Evolutionary conservation across 2,329 filamentous ascomycete genomes (phyloP).

Genomic region (Cladosporium sp.): DNA sequence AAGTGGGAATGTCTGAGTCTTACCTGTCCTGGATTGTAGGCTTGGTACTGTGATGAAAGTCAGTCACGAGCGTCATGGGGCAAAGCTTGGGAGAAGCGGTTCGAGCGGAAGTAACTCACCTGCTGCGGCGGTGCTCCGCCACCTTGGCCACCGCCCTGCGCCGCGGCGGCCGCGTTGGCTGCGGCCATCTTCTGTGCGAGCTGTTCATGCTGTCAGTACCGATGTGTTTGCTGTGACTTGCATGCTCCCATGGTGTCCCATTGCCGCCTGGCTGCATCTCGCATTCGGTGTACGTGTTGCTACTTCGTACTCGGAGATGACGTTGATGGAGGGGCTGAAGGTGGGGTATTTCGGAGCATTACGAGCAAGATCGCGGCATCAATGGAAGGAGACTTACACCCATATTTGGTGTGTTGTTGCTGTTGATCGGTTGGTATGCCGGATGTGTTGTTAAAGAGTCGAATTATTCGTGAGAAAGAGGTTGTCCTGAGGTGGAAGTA

Average conservation of each 20-base stretch:
- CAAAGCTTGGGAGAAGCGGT: slow-evolving; percentile 34
- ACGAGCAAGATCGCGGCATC: background rate
- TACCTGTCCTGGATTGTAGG: slow-evolving; percentile 35
- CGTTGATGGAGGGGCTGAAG: slow-evolving; percentile 6
- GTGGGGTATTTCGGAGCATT: background rate
- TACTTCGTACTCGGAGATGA: slow-evolving; percentile 1
- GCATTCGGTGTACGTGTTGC: background rate
- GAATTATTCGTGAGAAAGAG: background rate
- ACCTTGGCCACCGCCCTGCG: slow-evolving; percentile 8
- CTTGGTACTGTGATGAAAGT: slow-evolving; percentile 46
- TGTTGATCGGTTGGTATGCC: background rate
- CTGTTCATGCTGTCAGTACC: slow-evolving; percentile 23
- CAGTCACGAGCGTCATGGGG: slow-evolving; percentile 21
- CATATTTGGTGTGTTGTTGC: background rate
- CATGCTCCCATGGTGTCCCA: background rate
- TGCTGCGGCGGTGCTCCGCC: slow-evolving; percentile 36
- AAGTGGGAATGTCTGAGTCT: slow-evolving; percentile 14
- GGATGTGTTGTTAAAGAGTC: background rate
- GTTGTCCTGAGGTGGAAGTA: background rate
- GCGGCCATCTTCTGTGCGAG: slow-evolving; percentile 47
- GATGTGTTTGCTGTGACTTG: background rate
- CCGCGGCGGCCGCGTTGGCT: slow-evolving; percentile 31
- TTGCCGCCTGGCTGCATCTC: background rate
- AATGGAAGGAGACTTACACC: slow-evolving; percentile 2
- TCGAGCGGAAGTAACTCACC: slow-evolving; percentile 43